Base-by-base conservation (phyloP, 208 protist genomes). In the Crithidia expoeki region DNA sequence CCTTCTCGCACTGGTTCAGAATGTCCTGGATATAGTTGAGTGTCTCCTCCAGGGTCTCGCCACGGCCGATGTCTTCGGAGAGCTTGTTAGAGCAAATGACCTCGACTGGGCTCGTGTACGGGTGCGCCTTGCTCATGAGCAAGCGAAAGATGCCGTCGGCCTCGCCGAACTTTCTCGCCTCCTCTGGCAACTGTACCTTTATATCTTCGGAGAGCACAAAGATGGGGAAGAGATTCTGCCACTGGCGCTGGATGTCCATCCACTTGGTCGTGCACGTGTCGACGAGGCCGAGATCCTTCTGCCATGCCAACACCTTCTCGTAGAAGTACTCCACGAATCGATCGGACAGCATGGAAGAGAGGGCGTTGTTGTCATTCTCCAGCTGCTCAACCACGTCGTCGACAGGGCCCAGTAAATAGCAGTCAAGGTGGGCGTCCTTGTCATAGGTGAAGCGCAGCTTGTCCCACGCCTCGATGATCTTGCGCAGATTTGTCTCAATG, bases 121-220 rank as follows among this genome's bases (percentile, higher is more conserved):
- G 81, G 76, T 97, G 90, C 4, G 93, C 91, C 74, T 97, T 96
- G 76, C 86, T 92, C 94, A 98, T 98, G 46, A 98, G 65, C 59
- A 90, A 50, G 17, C 94, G 88, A 79, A 96, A 98, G 19, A 98
- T 86, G 25, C 71, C 73, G 75, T 98, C 95, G 25, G 97, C 94
- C 67, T 90, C 85, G 55, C 84, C 84, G 78, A 98, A 98, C 70
- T 98, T 92, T 71, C 96, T 97, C 7, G 96, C 92, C 67, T 97
- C 98, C 72, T 99, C 93, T 2, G 97, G 98, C 40, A 99, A 94
- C 90, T 99, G 97, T 61, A 96, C 88, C 44, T 94, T 90, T 58
- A 99, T 99, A 79, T 99, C 98, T 36, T 96, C 96, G 27, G 97
- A 99, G 16, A 98, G 92, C 40, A 99, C 96, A 80, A 99, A 99